phyloP scores from a whole-genome alignment of 225 moss, liverwort and hornwort species.

The Polytrichum formosum region DNA sequence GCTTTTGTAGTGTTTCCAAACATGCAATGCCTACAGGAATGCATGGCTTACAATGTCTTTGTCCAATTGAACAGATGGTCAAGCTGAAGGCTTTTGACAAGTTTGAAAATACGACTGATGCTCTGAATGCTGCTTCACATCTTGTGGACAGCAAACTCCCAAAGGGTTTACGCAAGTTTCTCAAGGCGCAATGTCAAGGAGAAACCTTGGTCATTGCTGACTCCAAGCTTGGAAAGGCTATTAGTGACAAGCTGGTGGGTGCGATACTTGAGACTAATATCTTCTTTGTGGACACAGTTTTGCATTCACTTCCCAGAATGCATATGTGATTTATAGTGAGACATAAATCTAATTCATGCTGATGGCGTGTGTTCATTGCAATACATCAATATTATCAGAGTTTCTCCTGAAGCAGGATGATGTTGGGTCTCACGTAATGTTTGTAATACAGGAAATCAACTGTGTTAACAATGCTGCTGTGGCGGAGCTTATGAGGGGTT shows the following conservation, averaged over 20 bases:
- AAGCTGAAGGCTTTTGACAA: conserved; percentile 87
- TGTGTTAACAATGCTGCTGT: conserved; percentile 74
- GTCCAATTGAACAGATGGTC: conserved; percentile 40
- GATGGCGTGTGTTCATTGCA: too few relatives aligned
- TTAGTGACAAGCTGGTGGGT: conserved; percentile 73
- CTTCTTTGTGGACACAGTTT: too few relatives aligned
- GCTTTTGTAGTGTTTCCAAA: too few relatives aligned
- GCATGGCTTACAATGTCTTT: not conserved
- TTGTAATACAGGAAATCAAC: conserved; percentile 50
- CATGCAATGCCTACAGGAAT: not conserved
- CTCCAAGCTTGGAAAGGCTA: conserved; percentile 78
- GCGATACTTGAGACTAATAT: not conserved
- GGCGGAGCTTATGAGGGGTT: conserved; percentile 80
- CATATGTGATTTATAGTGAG: too few relatives aligned
- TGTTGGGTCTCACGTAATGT: not conserved
- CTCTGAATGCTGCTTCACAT: conserved; percentile 71
- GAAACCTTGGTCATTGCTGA: conserved; percentile 81
- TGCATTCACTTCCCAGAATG: too few relatives aligned
- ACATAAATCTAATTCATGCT: too few relatives aligned
- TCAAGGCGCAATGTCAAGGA: conserved; percentile 68
- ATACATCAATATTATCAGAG: too few relatives aligned
- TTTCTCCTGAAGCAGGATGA: not conserved
- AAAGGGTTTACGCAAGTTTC: conserved; percentile 78
- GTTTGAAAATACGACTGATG: conserved; percentile 84
- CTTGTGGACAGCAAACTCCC: conserved; percentile 83